phyloP scores from a whole-genome alignment of 164 flowering plant species.

The Nelumbo lutea region DNA sequence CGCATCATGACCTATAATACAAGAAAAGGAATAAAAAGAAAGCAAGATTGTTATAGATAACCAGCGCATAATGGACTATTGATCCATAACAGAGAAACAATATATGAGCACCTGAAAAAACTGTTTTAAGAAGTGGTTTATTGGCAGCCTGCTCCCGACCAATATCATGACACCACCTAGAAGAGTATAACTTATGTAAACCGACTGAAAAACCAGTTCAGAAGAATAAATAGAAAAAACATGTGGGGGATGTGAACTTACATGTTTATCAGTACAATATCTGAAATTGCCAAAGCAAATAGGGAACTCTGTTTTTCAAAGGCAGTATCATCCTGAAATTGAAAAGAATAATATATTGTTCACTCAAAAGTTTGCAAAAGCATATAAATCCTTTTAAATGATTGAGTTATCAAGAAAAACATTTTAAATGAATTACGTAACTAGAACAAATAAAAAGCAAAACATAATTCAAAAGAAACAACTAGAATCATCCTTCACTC shows the following conservation, averaged over 20 bases:
- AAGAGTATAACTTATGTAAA: not conserved
- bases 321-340: slow-evolving; percentile 59
- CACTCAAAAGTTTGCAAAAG: not conserved
- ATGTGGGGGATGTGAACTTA: slow-evolving; percentile 15
- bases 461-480: slow-evolving; percentile 1
- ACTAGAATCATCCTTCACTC: not conserved
- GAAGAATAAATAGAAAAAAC: no score
- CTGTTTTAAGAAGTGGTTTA: slow-evolving; percentile 60
- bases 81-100: not conserved
- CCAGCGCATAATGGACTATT: not conserved
- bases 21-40: not conserved
- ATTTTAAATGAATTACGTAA: not conserved
- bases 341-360: not conserved
- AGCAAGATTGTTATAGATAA: not conserved
- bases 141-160: slow-evolving; percentile 71
- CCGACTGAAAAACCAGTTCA: not conserved
- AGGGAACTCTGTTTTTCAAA: slow-evolving; percentile 70
- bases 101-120: slow-evolving; percentile 49
- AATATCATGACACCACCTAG: slow-evolving; percentile 74
- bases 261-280: slow-evolving; percentile 62
- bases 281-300: slow-evolving; percentile 59
- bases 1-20: slow-evolving; percentile 55
- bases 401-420: no score
- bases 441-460: not conserved
- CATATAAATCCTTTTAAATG: not conserved